Evolutionary conservation across 768 basidiomycete species (phyloP), one percentile per base, ranked within the genome.

Genomic region (Rhizopogon salebrosus): DNA sequence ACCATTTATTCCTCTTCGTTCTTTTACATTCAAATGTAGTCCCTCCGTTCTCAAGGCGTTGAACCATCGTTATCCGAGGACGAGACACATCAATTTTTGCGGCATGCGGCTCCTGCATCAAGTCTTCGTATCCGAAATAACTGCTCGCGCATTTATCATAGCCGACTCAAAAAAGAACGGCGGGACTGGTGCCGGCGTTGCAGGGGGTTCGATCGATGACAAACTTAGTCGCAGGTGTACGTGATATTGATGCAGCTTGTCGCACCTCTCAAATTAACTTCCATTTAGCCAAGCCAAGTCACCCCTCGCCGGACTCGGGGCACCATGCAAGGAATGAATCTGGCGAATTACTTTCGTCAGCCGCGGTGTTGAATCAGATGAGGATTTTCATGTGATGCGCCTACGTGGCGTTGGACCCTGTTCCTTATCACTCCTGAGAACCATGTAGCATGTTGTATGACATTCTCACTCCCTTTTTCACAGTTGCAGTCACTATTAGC

Each of bases 111-210:
- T 11, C 34, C n/a, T n/a, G 20, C n/a, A 48, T 42, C 34, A 43
- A 97, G 95, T 98, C 57, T 98, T 99, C 71, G 98, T 99, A 52
- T 81, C 93, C 41, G 95, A 99, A 72, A 90, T 99, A 57, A 98
- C 95, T 1, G 89, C 92, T 2, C 84, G 95, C 23, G 94, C 95
- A 2, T 98, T 92, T 78, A 88, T 95, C 56, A 84, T 98, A 50
- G 94, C 94, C 16, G 93, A 97, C 71, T 87, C 92, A 23, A 90
- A 94, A 72, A 98, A 97, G 70, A 87, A 65, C 10, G 42, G 56
- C 10, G 43, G 43, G 27, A 27, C 29, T 34, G 41, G 41, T 10
- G 14, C 42, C 0, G n/a, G n/a, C n/a, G 24, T 43, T 16, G 29
- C 45, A 1, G 49, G 39, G 5, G 54, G 48, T 9, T 43, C 22